These are phyloP conservation scores for Gloeophyllum trabeum DNA, from an alignment of 768 basidiomycete genomes.

Conservation along the genomic window DNA sequence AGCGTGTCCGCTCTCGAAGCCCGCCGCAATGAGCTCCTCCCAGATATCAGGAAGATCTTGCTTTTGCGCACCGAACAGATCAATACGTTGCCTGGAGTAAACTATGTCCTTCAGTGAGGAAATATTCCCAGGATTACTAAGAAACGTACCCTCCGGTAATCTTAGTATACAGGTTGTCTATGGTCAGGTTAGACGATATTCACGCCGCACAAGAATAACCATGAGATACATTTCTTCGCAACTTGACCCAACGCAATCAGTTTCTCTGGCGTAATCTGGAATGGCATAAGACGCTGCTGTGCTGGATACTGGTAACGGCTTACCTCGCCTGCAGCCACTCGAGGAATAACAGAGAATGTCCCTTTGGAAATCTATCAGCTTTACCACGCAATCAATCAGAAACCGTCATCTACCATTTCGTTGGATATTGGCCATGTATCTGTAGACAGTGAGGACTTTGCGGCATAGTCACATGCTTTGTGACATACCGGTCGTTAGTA, in stretches of 20 bases:
- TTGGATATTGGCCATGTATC: conserved; percentile 63
- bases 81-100: conserved; percentile 43
- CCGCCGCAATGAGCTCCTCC: conserved; percentile 51
- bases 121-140: not conserved
- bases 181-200: not conserved
- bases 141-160: conserved; percentile 28
- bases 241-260: conserved; percentile 54
- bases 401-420: conserved; percentile 30
- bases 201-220: not conserved
- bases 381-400: not conserved
- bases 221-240: conserved; percentile 44
- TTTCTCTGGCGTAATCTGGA: conserved; percentile 45
- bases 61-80: conserved; percentile 62
- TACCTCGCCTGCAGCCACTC: conserved; percentile 59
- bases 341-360: conserved; percentile 63
- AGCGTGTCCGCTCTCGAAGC: conserved; percentile 69
- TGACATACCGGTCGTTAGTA: conserved; percentile 42
- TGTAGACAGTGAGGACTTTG: conserved; percentile 5
- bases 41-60: conserved; percentile 59
- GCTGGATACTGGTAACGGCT: not conserved
- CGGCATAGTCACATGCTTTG: not conserved
- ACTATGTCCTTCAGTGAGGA: conserved; percentile 5
- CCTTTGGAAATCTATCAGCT: conserved; percentile 17
- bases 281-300: not conserved
- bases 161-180: conserved; percentile 52